These are phyloP conservation scores for Nemania serpens DNA, from an alignment of 2,329 filamentous ascomycete genomes.

Conservation along the genomic window DNA sequence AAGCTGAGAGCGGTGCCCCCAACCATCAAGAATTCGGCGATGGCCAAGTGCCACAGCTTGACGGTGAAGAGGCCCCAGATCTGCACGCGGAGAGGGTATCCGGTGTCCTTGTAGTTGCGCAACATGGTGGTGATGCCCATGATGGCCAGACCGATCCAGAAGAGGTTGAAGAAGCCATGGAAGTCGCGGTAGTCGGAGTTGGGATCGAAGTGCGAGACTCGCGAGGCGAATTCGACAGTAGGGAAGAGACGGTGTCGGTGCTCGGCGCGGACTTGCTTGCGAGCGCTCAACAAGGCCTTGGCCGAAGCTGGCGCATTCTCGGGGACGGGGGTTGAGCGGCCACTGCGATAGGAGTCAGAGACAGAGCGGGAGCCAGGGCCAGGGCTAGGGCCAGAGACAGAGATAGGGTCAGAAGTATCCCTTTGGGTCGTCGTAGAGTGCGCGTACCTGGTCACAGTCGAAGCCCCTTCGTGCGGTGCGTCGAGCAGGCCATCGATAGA, in stretches of 20 bases:
- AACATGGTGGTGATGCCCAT: constrained; percentile 96
- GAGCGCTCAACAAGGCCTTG: constrained; percentile 81
- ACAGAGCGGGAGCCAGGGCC: background rate
- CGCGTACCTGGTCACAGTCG: constrained; percentile 52
- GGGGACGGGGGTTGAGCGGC: constrained; percentile 80
- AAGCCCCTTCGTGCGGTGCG: constrained; percentile 44
- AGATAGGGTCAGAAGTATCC: too few species aligned
- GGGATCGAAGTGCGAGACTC: constrained; percentile 95
- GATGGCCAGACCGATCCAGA: constrained; percentile 96
- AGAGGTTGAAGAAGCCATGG: constrained; percentile 95
- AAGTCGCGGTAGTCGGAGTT: constrained; percentile 92
- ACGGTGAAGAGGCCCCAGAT: constrained; percentile 89
- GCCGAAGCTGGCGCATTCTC: constrained; percentile 92
- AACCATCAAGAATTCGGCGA: constrained; percentile 87
- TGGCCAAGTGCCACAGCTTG: constrained; percentile 83
- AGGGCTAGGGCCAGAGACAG: background rate
- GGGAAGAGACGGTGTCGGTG: constrained; percentile 87
- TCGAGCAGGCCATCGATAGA: constrained; percentile 46
- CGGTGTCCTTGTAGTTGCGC: constrained; percentile 92
- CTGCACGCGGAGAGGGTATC: constrained; percentile 79
- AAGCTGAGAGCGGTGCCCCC: constrained; percentile 72
- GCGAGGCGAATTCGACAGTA: constrained; percentile 85
- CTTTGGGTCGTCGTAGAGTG: background rate
- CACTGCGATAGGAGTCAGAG: constrained; percentile 54
- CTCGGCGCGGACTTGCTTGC: constrained; percentile 81